A percentile compares a stretch with the other conserved stretches of the same genome.
Conservation (phyloP, 345 rosid species). For the Limnanthes douglasii region DNA sequence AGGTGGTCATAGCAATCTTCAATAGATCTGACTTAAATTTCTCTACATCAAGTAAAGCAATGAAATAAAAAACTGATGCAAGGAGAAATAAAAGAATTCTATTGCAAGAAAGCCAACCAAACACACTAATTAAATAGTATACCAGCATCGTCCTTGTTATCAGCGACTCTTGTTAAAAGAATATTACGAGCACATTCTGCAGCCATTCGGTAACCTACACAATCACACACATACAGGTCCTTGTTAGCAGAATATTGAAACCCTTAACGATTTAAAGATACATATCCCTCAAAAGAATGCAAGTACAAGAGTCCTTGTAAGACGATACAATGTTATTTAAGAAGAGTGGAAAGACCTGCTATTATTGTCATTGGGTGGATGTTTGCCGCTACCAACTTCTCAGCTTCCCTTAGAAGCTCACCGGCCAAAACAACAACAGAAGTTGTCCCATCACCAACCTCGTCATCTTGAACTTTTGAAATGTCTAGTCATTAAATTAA, state of each 20-base stretch:
- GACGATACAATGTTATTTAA: background rate
- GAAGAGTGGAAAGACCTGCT: constrained; percentile 30
- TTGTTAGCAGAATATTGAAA: too few species aligned
- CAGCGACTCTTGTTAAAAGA: constrained; percentile 43
- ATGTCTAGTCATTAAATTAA: constrained; percentile 33
- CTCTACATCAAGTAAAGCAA: constrained; percentile 33
- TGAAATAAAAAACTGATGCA: background rate
- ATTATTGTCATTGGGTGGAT: constrained; percentile 97
- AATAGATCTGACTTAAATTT: constrained; percentile 69
- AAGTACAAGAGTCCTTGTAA: background rate
- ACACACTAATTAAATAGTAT: background rate
- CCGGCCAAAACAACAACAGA: constrained; percentile 99
- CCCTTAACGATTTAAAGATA: background rate
- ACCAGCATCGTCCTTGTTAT: constrained; percentile 85
- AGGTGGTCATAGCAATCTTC: constrained; percentile 87
- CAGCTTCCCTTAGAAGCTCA: constrained; percentile 91
- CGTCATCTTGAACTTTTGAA: constrained; percentile 99
- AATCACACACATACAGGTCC: constrained; percentile 3
- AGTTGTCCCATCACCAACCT: constrained; percentile 99
- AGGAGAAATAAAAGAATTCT: background rate
- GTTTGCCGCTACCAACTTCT: constrained; percentile 77
- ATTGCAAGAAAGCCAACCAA: background rate
- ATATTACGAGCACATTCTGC: constrained; percentile 86
- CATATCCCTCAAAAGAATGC: background rate
- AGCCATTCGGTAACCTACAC: constrained; percentile 83